Conservation (phyloP, 2,329 filamentous ascomycete genomes). For the Microsporum canis region DNA sequence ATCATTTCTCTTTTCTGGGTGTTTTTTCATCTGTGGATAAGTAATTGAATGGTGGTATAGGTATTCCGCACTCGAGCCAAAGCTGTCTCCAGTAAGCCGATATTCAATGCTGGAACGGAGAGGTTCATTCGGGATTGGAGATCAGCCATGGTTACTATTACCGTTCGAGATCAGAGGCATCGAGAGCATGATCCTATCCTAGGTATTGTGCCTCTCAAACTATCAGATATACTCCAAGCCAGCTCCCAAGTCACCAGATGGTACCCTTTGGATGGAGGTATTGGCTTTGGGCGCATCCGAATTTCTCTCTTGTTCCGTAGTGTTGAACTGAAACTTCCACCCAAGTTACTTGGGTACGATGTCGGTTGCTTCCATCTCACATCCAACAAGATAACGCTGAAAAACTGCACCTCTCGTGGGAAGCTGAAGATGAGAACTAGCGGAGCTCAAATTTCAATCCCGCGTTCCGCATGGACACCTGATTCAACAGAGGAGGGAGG, state of each 20-base stretch:
- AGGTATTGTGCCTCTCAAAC: constrained; percentile 76
- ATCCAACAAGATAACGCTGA: constrained; percentile 56
- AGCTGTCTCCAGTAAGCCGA: constrained; percentile 85
- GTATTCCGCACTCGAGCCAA: constrained; percentile 91
- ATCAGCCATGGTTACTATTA: constrained; percentile 72
- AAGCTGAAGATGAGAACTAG: constrained; percentile 74
- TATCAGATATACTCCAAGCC: constrained; percentile 78
- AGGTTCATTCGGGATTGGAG: constrained; percentile 89
- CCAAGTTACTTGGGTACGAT: constrained; percentile 79
- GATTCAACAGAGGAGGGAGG: constrained; percentile 48
- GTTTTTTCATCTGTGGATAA: neutral
- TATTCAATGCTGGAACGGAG: constrained; percentile 94
- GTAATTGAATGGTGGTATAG: constrained; percentile 21
- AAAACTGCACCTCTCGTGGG: constrained; percentile 48
- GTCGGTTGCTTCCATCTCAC: constrained; percentile 88
- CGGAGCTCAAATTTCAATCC: constrained; percentile 63
- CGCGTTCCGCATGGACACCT: constrained; percentile 48
- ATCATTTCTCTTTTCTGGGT: constrained; percentile 1
- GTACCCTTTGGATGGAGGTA: constrained; percentile 93
- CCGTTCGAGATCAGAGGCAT: constrained; percentile 78
- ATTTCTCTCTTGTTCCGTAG: constrained; percentile 85
- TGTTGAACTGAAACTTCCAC: constrained; percentile 75
- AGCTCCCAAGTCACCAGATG: constrained; percentile 78
- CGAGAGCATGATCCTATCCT: constrained; percentile 90
- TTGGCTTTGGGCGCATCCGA: constrained; percentile 80